Base-by-base conservation (phyloP, 176 grass and related monocot species). In the Miscanthus lutarioriparius region DNA sequence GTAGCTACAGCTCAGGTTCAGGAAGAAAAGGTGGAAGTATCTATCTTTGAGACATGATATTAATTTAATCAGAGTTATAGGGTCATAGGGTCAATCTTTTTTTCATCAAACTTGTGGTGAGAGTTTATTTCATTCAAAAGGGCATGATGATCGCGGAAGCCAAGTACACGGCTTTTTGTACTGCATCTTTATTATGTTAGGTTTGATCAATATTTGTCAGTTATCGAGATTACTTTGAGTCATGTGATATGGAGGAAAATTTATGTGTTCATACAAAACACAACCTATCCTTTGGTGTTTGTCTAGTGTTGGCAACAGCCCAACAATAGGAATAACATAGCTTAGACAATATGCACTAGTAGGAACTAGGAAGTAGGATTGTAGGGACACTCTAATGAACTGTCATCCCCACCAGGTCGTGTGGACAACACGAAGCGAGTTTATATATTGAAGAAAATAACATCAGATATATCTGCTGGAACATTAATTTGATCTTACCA, bases 391-490 rank as follows among this genome's bases (percentile, higher is more conserved):
- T 1, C 69, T 44, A 44, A 44, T 45, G 22, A 44, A 48, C 70
- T 27, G 8, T 16, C 13, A 26, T 43, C 70, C 63, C 70, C 41
- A 43, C 69, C 23, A 28, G n/a, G 12, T 72, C 23, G 2, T 72
- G n/a, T 45, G 40, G 70, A 72, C 25, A 73, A 47, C 41, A 44
- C 7, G 2, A 73, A 48, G n/a, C 45, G 13, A 73, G 41, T 48
- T 73, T 20, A 53, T 73, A 73, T 43, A 41, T 73, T 48, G 70
- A 48, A 28, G 70, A 70, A 22, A 70, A 39, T 69, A 69, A 43
- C 39, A 23, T 40, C 3, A 17, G n/a, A 40, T 62, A 59, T 14
- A 30, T 53, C 10, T 63, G n/a, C 6, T 41, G 22, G 37, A 22
- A 39, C 36, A 26, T 72, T 7, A 67, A 37, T 77, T 74, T 75